Evolutionary conservation across 495 filamentous ascomycete genomes (phyloP).

Genomic region (Tuber melanosporum): DNA sequence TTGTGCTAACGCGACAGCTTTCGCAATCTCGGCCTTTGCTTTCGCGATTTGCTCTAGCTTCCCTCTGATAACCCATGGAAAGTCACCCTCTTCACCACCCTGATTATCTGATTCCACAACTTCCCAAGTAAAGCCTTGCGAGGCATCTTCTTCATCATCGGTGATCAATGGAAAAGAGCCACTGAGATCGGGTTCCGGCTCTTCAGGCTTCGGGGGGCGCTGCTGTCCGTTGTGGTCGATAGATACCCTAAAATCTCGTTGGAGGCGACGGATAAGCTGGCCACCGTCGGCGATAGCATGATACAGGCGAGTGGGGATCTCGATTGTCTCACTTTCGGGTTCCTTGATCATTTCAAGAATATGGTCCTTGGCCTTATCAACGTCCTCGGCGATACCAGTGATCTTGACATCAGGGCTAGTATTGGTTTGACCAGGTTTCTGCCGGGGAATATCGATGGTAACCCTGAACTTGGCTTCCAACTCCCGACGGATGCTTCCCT

Average conservation of each 20-base stretch:
- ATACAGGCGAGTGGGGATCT: constrained; percentile 72
- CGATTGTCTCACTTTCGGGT: constrained; percentile 75
- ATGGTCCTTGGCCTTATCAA: constrained; percentile 78
- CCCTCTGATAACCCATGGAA: constrained; percentile 87
- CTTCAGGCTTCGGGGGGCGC: constrained; percentile 59
- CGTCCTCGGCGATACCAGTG: constrained; percentile 65
- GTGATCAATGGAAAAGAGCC: constrained; percentile 76
- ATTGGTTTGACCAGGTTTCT: constrained; percentile 59
- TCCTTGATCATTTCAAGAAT: constrained; percentile 74
- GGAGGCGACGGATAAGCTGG: constrained; percentile 79
- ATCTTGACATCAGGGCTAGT: constrained; percentile 69
- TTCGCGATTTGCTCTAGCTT: constrained; percentile 65
- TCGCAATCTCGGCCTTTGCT: constrained; percentile 64
- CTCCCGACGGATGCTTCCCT: constrained; percentile 72
- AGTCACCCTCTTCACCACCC: constrained; percentile 56
- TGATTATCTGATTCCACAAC: constrained; percentile 54
- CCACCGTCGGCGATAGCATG: constrained; percentile 82
- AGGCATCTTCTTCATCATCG: constrained; percentile 59
- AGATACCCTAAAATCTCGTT: constrained; percentile 73
- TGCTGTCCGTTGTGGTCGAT: constrained; percentile 81
- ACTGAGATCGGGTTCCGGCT: constrained; percentile 47
- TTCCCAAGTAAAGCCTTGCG: constrained; percentile 71
- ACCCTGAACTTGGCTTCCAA: constrained; percentile 89
- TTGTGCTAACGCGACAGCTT: constrained; percentile 63
- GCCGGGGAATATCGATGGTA: constrained; percentile 79